Evolutionary conservation across 2,329 filamentous ascomycete genomes (phyloP).

Genomic region (Aspergillus brunneoviolaceus): DNA sequence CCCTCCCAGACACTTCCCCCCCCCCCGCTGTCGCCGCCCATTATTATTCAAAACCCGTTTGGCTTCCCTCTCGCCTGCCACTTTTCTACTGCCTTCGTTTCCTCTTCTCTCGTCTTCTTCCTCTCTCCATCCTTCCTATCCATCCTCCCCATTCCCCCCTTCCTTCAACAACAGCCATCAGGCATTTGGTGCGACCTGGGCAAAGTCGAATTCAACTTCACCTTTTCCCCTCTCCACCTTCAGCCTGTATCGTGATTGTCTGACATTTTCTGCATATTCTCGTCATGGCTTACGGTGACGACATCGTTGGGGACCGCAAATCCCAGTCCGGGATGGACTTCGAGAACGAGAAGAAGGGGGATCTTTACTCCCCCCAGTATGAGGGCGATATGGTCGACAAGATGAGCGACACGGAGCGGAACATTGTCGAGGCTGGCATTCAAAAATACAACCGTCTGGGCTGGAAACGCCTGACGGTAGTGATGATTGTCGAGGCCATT

Average conservation of each 20-base stretch:
- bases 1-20: background rate
- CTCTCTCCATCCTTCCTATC: background rate
- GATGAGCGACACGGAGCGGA: conserved; percentile 22
- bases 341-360: conserved; percentile 9
- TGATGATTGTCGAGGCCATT: conserved; percentile 53
- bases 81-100: conserved; percentile 4
- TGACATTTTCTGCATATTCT: background rate
- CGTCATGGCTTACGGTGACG: conserved; percentile 13
- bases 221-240: background rate
- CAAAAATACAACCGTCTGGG: conserved; percentile 37
- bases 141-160: background rate
- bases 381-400: conserved; percentile 22
- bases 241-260: background rate
- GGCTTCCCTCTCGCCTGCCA: background rate
- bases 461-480: conserved; percentile 53
- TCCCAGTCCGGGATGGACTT: conserved; percentile 9
- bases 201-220: background rate
- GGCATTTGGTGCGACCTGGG: conserved; percentile 5
- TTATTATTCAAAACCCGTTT: conserved; percentile 1
- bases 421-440: conserved; percentile 22
- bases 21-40: background rate
- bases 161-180: background rate
- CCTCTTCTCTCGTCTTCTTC: conserved; percentile 1
- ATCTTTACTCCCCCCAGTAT: conserved; percentile 13
- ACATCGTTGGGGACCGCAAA: conserved; percentile 17